phyloP scores from a whole-genome alignment of 345 rosid genomes.

The Moringa oleifera region DNA sequence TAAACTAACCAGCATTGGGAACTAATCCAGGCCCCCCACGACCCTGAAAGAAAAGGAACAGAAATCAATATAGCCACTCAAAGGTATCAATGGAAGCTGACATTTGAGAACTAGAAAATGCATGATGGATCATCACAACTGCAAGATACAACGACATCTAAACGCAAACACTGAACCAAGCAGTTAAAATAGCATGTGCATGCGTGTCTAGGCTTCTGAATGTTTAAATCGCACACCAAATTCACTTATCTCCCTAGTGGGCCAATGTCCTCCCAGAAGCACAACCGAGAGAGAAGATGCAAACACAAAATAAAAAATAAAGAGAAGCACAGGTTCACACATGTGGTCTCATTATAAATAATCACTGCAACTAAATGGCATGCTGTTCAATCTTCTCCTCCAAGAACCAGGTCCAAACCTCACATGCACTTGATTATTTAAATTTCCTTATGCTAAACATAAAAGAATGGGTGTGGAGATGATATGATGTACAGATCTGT shows the following conservation, averaged over 20 bases:
- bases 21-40: slow-evolving; percentile 83
- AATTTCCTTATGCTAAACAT: no score
- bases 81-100: slow-evolving; percentile 7
- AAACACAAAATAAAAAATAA: no score
- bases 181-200: neutral
- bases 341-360: no score
- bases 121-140: neutral
- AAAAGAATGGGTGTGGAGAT: no score
- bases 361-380: no score
- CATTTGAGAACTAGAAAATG: neutral
- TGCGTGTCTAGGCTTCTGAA: neutral
- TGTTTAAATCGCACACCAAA: neutral
- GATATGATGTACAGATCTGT: no score
- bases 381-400: no score
- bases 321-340: neutral
- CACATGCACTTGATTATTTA: no score
- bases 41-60: slow-evolving; percentile 51
- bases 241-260: neutral
- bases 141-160: neutral
- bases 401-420: no score
- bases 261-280: neutral
- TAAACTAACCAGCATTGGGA: slow-evolving; percentile 46
- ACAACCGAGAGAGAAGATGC: neutral
- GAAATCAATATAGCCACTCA: slow-evolving; percentile 9
- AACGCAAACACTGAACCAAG: slow-evolving; percentile 1